Percentiles rank a stretch among this genome's conserved stretches.
These are phyloP conservation scores for Eutrema yunnanense DNA, from an alignment of 345 rosid species.

Conservation along the genomic window DNA sequence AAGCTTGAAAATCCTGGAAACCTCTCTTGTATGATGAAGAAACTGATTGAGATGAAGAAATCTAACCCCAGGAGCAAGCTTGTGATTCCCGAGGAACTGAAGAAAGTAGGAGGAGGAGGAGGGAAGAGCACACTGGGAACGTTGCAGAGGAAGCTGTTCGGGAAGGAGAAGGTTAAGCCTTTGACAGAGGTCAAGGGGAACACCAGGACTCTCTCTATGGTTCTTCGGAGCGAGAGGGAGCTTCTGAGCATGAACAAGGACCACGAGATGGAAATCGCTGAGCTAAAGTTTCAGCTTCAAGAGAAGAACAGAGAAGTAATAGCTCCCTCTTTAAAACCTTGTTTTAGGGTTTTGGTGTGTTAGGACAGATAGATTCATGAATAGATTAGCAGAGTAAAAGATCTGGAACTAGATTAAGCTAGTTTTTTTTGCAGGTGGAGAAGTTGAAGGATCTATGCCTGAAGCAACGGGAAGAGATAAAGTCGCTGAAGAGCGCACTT, in stretches of 20 bases:
- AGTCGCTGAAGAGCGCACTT: constrained; percentile 59
- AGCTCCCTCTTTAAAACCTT: neutral
- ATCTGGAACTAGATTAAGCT: neutral
- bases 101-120: constrained; percentile 42
- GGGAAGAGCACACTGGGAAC: constrained; percentile 28
- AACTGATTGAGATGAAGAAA: constrained; percentile 58
- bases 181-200: constrained; percentile 67
- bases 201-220: constrained; percentile 86
- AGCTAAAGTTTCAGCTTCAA: constrained; percentile 49
- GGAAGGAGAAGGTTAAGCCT: constrained; percentile 59
- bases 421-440: constrained; percentile 59
- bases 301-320: constrained; percentile 65
- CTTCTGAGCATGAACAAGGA: constrained; percentile 69
- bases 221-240: constrained; percentile 85
- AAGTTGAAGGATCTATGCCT: constrained; percentile 85
- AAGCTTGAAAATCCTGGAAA: constrained; percentile 33
- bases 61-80: constrained; percentile 36
- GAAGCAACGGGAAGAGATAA: constrained; percentile 88
- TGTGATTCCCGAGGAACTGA: constrained; percentile 60
- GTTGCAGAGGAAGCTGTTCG: constrained; percentile 78
- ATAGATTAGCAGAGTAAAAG: too few relatives aligned
- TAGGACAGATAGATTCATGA: neutral
- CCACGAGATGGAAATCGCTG: constrained; percentile 50
- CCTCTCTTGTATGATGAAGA: constrained; percentile 61
- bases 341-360: neutral